phyloP scores from a whole-genome alignment of 2,329 filamentous ascomycete species.

The Fusarium zealandicum region DNA sequence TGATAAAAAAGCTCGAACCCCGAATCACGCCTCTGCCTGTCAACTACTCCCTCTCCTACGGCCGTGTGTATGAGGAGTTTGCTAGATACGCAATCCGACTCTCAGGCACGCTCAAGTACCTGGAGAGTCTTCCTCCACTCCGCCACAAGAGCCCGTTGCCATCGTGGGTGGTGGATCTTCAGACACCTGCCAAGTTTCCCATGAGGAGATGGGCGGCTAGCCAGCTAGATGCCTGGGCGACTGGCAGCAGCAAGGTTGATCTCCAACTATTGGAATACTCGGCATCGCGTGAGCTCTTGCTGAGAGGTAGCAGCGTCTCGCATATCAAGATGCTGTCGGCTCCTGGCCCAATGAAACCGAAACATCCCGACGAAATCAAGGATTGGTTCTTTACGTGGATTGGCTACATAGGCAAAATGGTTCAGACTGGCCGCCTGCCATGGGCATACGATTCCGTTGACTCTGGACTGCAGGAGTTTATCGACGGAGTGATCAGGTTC shows the following conservation, averaged over 20 bases:
- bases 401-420: conserved; percentile 2
- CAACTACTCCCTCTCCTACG: conserved; percentile 20
- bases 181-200: conserved; percentile 22
- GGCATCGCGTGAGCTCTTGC: conserved; percentile 1
- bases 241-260: conserved; percentile 14
- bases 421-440: conserved; percentile 3
- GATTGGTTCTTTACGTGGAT: conserved; percentile 20
- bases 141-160: conserved; percentile 8
- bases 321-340: conserved; percentile 13
- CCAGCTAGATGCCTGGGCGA: conserved; percentile 14
- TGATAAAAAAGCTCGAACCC: conserved; percentile 22
- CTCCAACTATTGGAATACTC: conserved; percentile 14
- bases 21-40: conserved; percentile 7
- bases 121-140: conserved; percentile 19
- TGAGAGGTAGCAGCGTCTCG: conserved; percentile 7
- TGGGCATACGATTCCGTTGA: conserved; percentile 17
- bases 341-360: conserved; percentile 6
- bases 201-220: conserved; percentile 22
- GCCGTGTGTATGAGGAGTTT: conserved; percentile 21
- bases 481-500: conserved; percentile 19
- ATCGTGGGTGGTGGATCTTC: conserved; percentile 27
- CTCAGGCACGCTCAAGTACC: conserved; percentile 19
- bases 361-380: conserved; percentile 7
- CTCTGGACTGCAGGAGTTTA: conserved; percentile 16
- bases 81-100: conserved; percentile 15